Percentiles rank a stretch among this genome's conserved stretches.
These are phyloP conservation scores for Nakaseomyces sp. DNA, from an alignment of 1,139 yeast genomes.

Conservation along the genomic window DNA sequence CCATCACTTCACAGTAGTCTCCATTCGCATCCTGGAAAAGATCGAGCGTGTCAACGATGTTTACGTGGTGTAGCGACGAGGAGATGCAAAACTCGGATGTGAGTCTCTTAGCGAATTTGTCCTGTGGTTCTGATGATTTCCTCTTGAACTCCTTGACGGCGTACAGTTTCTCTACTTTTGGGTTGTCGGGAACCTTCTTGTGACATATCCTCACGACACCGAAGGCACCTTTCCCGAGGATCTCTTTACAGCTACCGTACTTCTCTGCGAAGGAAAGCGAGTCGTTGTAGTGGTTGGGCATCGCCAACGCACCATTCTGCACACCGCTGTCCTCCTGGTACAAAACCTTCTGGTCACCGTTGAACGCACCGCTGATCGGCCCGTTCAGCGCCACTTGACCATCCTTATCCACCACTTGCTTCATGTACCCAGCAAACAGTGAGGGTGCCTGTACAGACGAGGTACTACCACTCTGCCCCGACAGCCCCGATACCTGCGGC, in stretches of 20 bases:
- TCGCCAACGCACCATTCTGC: background rate
- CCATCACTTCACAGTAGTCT: conserved; percentile 94
- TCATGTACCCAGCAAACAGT: conserved; percentile 68
- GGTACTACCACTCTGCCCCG: background rate
- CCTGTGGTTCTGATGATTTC: conserved; percentile 47
- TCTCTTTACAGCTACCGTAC: conserved; percentile 68
- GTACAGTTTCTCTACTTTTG: conserved; percentile 43
- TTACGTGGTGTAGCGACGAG: conserved; percentile 66
- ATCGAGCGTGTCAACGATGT: conserved; percentile 81
- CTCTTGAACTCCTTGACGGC: conserved; percentile 79
- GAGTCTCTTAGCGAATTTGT: conserved; percentile 58
- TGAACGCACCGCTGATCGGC: conserved; percentile 7
- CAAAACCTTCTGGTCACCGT: conserved; percentile 5
- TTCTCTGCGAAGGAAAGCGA: conserved; percentile 42
- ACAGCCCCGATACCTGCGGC: background rate
- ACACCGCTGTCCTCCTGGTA: background rate
- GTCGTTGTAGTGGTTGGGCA: conserved; percentile 4
- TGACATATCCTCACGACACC: conserved; percentile 73
- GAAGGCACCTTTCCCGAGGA: conserved; percentile 77
- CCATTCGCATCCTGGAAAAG: conserved; percentile 84
- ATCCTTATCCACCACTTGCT: conserved; percentile 42
- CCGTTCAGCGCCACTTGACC: conserved; percentile 8
- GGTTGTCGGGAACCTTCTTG: conserved; percentile 30
- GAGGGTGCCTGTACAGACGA: conserved; percentile 45
- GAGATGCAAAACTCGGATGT: conserved; percentile 83